Base-by-base conservation (phyloP, 108 stramenopile species). In the Nitzschia sp. region DNA sequence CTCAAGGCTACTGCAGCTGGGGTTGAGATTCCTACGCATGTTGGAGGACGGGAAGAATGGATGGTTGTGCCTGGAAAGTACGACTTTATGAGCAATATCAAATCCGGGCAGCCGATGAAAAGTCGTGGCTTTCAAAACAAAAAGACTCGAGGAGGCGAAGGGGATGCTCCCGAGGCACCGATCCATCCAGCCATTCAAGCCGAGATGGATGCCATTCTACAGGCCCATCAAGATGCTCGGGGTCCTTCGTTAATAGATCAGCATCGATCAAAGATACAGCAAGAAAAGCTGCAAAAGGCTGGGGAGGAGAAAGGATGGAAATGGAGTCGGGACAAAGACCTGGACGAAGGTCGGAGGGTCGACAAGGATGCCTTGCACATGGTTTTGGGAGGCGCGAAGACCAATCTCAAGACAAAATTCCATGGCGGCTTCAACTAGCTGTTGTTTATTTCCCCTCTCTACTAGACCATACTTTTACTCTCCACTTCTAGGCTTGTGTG, bases 1-100 rank as follows among this genome's bases (percentile, higher is more conserved):
- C 46, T 77, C 32, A 60, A 69, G 38, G 50, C 66, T 33, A 55
- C 63, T 23, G 73, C 56, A 3, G 45, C 72, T 17, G 80, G 72
- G 9, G 29, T 47, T 19, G 41, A 27, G 15, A 56, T 68, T 34
- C 47, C 75, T 2, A 55, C 33, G n/a, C 23, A 26, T 13, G 36
- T 21, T n/a, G 63, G 61, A 3, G 84, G 71, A 48, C 63, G 90
- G 55, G 93, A 92, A 64, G 93, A 94, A 70, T 94, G 93, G 93
- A 94, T 94, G 93, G 56, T 90, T 67, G 77, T 79, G 15, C 90
- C 93, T 1, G 93, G 93, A 0, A 82, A 94, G 64, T 88, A 85
- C 56, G 89, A 91, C 60, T 87, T 94, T 64, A 46, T 94, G 41
- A 84, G 88, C 31, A 80, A 80, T 9, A 84, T 94, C 52, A 81